Percentiles rank a stretch among this genome's conserved stretches.
Conservation (phyloP, 306 rosid species). For the Vigna unguiculata region DNA sequence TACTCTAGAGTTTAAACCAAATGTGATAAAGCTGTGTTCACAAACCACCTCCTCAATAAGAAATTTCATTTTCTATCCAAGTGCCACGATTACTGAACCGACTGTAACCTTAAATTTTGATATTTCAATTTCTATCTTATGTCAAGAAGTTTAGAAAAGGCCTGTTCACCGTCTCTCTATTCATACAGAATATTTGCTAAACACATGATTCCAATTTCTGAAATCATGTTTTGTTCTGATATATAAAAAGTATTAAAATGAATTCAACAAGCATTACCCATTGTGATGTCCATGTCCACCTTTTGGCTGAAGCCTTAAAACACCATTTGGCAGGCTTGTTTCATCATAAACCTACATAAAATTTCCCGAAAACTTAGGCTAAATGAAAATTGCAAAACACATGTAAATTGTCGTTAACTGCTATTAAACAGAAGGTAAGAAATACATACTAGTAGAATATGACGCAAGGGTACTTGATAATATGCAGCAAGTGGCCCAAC, state of each 20-base stretch:
- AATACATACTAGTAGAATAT: constrained; percentile 73
- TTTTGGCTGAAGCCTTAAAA: constrained; percentile 82
- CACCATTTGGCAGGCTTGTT: constrained; percentile 95
- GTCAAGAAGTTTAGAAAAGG: constrained; percentile 11
- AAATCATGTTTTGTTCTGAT: constrained; percentile 22
- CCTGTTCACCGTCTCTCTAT: constrained; percentile 12
- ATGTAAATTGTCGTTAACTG: not conserved
- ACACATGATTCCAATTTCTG: not conserved
- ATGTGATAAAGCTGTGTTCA: constrained; percentile 6
- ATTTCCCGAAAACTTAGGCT: constrained; percentile 29
- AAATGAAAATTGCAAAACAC: constrained; percentile 22
- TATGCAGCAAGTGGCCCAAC: constrained; percentile 97
- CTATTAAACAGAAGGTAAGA: constrained; percentile 17
- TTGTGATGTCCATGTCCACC: constrained; percentile 98
- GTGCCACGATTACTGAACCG: not conserved
- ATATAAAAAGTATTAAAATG: not conserved
- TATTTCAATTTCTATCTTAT: not conserved
- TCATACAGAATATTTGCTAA: not conserved
- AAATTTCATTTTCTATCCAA: constrained; percentile 4
- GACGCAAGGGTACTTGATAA: constrained; percentile 90
- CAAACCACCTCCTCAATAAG: not conserved
- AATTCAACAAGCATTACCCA: constrained; percentile 68
- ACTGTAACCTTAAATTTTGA: not conserved
- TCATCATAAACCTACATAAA: constrained; percentile 80
- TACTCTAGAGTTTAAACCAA: constrained; percentile 29